Evolutionary conservation across 2,329 filamentous ascomycete genomes (phyloP).

Genomic region (Neocucurbitaria cava): DNA sequence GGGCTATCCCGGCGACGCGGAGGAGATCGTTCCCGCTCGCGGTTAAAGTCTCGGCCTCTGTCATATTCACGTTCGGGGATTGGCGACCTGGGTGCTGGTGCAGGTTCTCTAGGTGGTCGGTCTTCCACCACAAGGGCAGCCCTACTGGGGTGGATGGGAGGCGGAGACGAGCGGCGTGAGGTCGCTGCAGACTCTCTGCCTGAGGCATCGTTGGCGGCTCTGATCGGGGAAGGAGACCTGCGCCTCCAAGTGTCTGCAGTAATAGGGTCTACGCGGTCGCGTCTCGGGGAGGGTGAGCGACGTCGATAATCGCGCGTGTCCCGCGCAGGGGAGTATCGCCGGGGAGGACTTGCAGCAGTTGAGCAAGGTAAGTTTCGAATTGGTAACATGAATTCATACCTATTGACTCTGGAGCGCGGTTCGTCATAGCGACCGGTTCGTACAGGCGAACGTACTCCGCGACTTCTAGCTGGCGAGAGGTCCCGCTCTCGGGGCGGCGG

Average conservation of each 20-base stretch:
- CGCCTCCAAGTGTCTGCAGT: slow-evolving; percentile 58
- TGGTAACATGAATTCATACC: slow-evolving; percentile 24
- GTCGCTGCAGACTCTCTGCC: slow-evolving; percentile 62
- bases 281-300: slow-evolving; percentile 61
- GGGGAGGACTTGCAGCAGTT: slow-evolving; percentile 34
- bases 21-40: slow-evolving; percentile 43
- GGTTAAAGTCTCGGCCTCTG: slow-evolving; percentile 32
- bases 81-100: slow-evolving; percentile 43
- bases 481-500: slow-evolving; percentile 54
- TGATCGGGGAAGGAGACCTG: slow-evolving; percentile 60
- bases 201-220: slow-evolving; percentile 56
- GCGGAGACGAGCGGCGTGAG: slow-evolving; percentile 68
- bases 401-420: slow-evolving; percentile 49
- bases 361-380: background rate
- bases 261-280: slow-evolving; percentile 57
- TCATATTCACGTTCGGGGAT: slow-evolving; percentile 45
- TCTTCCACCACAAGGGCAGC: slow-evolving; percentile 50
- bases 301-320: slow-evolving; percentile 59
- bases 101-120: slow-evolving; percentile 32
- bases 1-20: slow-evolving; percentile 49
- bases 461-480: slow-evolving; percentile 55
- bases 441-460: slow-evolving; percentile 53
- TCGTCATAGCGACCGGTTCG: slow-evolving; percentile 54
- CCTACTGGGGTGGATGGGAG: slow-evolving; percentile 61
- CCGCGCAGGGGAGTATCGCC: slow-evolving; percentile 53